Evolutionary conservation across 2,329 filamentous ascomycete species (phyloP).

Genomic region (Alternaria rosae): DNA sequence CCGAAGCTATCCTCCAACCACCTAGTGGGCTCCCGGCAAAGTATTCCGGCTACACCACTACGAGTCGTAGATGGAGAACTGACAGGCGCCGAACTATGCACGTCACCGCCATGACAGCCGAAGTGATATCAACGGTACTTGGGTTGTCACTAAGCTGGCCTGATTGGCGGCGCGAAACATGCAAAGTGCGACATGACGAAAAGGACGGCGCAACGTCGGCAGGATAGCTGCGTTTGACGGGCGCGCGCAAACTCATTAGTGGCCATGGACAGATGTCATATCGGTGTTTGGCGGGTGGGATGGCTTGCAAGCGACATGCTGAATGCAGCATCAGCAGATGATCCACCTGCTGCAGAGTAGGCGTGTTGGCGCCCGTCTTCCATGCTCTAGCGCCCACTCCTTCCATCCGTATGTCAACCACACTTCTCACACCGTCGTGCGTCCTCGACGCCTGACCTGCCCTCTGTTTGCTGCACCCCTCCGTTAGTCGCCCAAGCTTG

Average conservation of each 20-base stretch:
- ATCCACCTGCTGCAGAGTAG: slow-evolving; percentile 3
- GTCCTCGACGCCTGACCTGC: slow-evolving; percentile 15
- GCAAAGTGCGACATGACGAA: slow-evolving; percentile 11
- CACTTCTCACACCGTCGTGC: slow-evolving; percentile 12
- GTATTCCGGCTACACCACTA: background rate
- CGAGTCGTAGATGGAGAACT: background rate
- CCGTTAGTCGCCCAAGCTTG: slow-evolving; percentile 5
- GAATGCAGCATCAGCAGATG: slow-evolving; percentile 7
- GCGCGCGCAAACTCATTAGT: background rate
- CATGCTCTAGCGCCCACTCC: slow-evolving; percentile 9
- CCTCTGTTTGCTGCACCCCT: slow-evolving; percentile 9
- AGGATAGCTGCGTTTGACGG: slow-evolving; percentile 2
- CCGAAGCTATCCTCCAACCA: background rate
- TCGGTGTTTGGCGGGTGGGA: slow-evolving; percentile 2
- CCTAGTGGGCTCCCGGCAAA: background rate
- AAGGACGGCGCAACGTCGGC: slow-evolving; percentile 13
- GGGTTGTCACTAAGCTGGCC: background rate
- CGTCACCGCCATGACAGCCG: background rate
- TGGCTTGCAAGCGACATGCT: background rate
- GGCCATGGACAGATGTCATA: slow-evolving; percentile 1
- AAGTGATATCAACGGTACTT: background rate
- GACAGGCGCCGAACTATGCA: slow-evolving; percentile 8
- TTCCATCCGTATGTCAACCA: slow-evolving; percentile 5
- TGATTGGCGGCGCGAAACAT: background rate
- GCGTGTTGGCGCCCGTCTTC: background rate